Conservation (phyloP, 2,329 filamentous ascomycete genomes). For the Aspergillus neoniger region DNA sequence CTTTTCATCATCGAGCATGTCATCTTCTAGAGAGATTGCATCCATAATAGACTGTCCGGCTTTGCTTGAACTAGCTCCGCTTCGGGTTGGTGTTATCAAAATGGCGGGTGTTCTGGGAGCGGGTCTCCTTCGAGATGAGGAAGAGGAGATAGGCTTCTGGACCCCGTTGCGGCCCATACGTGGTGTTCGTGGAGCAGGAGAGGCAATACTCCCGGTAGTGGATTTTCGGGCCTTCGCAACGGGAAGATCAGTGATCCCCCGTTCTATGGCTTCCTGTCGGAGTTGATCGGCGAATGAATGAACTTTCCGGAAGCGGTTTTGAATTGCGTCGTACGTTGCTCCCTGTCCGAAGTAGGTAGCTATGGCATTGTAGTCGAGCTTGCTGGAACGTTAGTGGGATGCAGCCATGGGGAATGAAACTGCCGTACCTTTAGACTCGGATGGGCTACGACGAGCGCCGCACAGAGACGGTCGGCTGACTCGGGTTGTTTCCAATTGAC, state of each 20-base stretch:
- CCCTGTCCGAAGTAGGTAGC: constrained; percentile 49
- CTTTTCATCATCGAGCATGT: neutral
- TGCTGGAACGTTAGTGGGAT: neutral
- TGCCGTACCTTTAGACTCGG: constrained; percentile 27
- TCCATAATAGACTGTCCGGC: neutral
- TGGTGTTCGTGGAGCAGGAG: constrained; percentile 18
- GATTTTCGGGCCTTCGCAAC: neutral
- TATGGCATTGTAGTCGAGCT: constrained; percentile 50
- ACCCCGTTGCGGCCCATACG: constrained; percentile 20
- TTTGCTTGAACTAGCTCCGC: neutral
- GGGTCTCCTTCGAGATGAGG: constrained; percentile 1
- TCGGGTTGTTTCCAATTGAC: constrained; percentile 34
- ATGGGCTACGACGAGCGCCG: constrained; percentile 31
- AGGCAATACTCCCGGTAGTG: neutral
- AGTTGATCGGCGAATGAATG: constrained; percentile 45
- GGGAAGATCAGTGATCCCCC: constrained; percentile 18
- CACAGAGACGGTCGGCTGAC: constrained; percentile 29
- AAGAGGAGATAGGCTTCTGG: constrained; percentile 16
- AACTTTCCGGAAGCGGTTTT: constrained; percentile 49
- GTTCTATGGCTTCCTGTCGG: constrained; percentile 26
- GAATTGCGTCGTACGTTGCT: constrained; percentile 52
- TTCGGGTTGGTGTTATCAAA: constrained; percentile 7
- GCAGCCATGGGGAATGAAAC: neutral
- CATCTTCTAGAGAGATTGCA: neutral
- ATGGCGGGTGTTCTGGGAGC: too few species aligned